Conservation (phyloP, 495 filamentous ascomycete genomes). For the Friedmanniomyces endolithicus region DNA sequence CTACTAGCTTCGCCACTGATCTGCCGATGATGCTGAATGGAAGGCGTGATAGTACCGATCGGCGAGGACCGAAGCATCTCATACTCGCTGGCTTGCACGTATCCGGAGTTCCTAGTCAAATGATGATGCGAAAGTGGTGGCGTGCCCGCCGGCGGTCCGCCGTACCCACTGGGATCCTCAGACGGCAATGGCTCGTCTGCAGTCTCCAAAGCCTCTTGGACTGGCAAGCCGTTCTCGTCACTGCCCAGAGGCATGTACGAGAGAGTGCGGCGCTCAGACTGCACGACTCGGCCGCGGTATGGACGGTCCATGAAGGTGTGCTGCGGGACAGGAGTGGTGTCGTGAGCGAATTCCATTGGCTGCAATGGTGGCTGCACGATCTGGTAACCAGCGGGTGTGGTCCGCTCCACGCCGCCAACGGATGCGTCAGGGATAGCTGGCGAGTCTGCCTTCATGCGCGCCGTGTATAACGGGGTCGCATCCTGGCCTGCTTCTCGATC, state of each 20-base stretch:
- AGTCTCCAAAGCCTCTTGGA: constrained; percentile 1
- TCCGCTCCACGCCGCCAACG: neutral
- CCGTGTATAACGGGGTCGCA: no score
- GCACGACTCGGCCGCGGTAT: neutral
- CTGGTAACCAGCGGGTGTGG: no score
- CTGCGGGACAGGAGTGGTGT: neutral
- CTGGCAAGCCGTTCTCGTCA: neutral
- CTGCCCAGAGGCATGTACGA: constrained; percentile 9
- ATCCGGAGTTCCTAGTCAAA: neutral
- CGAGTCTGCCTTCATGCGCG: no score
- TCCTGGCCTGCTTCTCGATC: neutral
- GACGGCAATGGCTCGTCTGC: neutral
- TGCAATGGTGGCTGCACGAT: neutral
- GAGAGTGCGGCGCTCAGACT: neutral
- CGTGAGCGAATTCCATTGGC: neutral
- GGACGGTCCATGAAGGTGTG: constrained; percentile 7
- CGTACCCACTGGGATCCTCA: neutral
- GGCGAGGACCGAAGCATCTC: constrained; percentile 3
- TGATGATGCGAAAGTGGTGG: constrained; percentile 8
- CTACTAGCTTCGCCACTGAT: neutral
- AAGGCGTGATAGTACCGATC: neutral
- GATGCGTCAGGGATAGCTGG: neutral
- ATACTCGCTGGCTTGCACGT: constrained; percentile 6
- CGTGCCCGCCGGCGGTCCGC: neutral
- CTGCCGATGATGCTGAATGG: neutral